phyloP scores from a whole-genome alignment of 2,329 filamentous ascomycete genomes.

The Penicillium glabrum region DNA sequence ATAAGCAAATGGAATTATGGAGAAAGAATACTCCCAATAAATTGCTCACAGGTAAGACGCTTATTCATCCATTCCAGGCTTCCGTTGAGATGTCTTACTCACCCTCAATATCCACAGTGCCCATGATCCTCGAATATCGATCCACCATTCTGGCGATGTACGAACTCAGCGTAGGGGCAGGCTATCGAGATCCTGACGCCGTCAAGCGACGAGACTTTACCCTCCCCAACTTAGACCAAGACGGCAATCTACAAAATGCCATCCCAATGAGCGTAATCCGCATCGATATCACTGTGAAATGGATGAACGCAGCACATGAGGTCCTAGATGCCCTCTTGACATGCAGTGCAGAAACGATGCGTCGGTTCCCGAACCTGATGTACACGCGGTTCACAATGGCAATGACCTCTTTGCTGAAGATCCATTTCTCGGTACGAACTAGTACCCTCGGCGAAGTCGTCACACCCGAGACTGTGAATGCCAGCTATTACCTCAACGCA shows the following conservation, averaged over 20 bases:
- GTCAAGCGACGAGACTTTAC: constrained; percentile 35
- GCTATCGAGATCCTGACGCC: constrained; percentile 37
- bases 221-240: constrained; percentile 29
- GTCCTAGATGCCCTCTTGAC: constrained; percentile 32
- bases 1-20: constrained; percentile 36
- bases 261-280: constrained; percentile 32
- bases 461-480: constrained; percentile 29
- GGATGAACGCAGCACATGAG: constrained; percentile 37
- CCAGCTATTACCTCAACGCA: constrained; percentile 32
- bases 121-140: constrained; percentile 33
- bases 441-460: constrained; percentile 33
- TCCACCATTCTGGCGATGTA: constrained; percentile 33
- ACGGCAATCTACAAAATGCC: constrained; percentile 8
- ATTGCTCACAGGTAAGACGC: constrained; percentile 28
- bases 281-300: constrained; percentile 38
- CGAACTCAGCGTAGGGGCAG: constrained; percentile 35
- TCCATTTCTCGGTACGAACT: constrained; percentile 34
- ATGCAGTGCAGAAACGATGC: constrained; percentile 35
- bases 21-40: constrained; percentile 28
- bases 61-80: not conserved
- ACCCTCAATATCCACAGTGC: constrained; percentile 16
- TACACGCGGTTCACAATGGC: constrained; percentile 34
- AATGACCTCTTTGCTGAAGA: constrained; percentile 35
- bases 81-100: not conserved
- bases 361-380: constrained; percentile 34